Base-by-base conservation (phyloP, 352 stramenopile genomes). In the Elongisporangium undulatum region DNA sequence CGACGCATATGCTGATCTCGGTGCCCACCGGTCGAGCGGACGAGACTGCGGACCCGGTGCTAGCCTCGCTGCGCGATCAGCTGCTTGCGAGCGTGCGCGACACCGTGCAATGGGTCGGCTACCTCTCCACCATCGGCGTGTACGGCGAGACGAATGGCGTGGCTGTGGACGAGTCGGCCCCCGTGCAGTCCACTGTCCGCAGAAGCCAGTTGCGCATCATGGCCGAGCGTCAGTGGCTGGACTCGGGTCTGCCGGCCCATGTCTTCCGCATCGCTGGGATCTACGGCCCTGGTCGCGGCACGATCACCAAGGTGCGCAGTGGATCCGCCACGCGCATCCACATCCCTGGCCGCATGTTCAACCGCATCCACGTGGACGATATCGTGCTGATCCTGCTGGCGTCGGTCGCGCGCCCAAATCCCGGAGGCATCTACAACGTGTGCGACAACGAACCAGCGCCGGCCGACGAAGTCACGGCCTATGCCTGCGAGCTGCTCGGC, bases 51-150 rank as follows among this genome's bases (percentile, higher is more conserved):
- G 90, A 97, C 64, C 82, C 85, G 0, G 88, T 97, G 51, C 64
- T 96, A 0, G 71, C 73, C 29, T 72, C 66, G 23, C 49, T 94
- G 4, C 58, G 72, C 19, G 61, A 77, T 7, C 45, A 61, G 6
- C 64, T 95, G 8, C 16, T 92, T 24, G 58, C 55, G 23, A 68
- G 57, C 5, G 72, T 79, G 7, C 62, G 72, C 29, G 53, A 66
- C 41, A 86, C 72, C 54, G 63, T 95, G n/a, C 59, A 77, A 23
- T 98, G 90, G 90, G 65, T 96, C 51, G 92, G 73, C 13, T 98
- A 98, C 66, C 68, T 97, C 49, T 98, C 92, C 29, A 97, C 90
- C 22, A 97, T 96, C 56, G 86, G 87, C n/a, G 92, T 98, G n/a
- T 98, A 98, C 63, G 92, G 92, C 15, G 87, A 98, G 67, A 94